Conservation (phyloP, 306 rosid species). For the peach (Prunus persica) region DNA sequence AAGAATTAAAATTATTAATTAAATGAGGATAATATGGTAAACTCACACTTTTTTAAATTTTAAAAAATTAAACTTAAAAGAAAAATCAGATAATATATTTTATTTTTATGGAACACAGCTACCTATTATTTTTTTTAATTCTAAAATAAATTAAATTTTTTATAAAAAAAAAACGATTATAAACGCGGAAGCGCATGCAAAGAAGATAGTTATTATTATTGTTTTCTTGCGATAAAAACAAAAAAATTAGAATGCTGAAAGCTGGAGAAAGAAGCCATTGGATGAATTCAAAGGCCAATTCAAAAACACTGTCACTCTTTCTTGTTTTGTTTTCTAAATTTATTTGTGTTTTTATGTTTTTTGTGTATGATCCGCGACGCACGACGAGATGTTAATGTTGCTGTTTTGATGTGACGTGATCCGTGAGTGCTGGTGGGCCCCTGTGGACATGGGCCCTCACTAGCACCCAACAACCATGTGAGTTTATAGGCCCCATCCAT, state of each 20-base stretch:
- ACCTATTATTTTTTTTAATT: too few relatives aligned
- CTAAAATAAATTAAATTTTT: too few relatives aligned
- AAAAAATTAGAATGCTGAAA: not conserved
- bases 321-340: not conserved
- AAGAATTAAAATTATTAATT: too few relatives aligned
- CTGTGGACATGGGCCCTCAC: not conserved
- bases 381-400: not conserved
- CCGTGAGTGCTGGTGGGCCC: not conserved
- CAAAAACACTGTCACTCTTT: not conserved
- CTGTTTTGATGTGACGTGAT: not conserved
- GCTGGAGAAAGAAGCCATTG: not conserved
- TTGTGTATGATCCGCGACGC: not conserved
- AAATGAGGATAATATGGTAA: too few relatives aligned
- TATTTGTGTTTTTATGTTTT: not conserved
- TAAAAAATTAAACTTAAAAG: too few relatives aligned
- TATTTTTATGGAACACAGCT: too few relatives aligned
- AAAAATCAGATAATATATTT: fast-evolving
- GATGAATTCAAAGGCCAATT: not conserved
- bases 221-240: not conserved
- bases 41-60: too few relatives aligned
- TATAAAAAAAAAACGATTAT: too few relatives aligned
- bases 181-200: too few relatives aligned
- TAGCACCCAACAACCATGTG: not conserved
- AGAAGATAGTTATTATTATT: not conserved
- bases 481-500: not conserved